Evolutionary conservation across 805 yeast species (phyloP), one percentile per base, ranked within the genome.

Genomic region (Saccharomyces mikatae): DNA sequence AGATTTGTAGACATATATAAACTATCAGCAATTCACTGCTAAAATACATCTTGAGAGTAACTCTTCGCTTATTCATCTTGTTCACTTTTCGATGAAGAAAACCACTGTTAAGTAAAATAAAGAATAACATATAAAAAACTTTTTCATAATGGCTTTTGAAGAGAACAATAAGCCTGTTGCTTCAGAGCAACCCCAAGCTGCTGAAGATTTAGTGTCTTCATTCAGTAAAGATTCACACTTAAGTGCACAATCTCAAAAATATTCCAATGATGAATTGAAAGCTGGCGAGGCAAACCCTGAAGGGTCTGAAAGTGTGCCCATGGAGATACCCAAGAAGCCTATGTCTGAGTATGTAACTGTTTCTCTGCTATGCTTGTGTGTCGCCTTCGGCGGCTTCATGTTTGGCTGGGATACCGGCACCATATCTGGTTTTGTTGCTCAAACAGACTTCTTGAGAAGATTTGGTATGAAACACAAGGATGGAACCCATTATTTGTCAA

Each of bases 381-480:
- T 57, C 21, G 60, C 60, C 22, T 57, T 57, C 30, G 60, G 60
- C 53, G 66, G 66, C 28, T 62, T 58, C 46, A 83, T 83, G 47
- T 84, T 82, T 60, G 89, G 89, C 60, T 84, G 84, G 78, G 90
- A 84, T 72, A 84, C 89, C 47, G 90, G 89, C 76, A 84, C 89
- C 59, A 83, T 68, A 80, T 86, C 41, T 86, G 89, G 61, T 59
- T 82, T 84, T 62, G 85, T 83, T 52, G 79, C 80, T 65, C 68
- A 67, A 69, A 61, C 78, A 24, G 86, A 83, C 64, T 84, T 77
- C 68, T 64, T 68, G 49, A 56, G 64, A 41, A 74, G 87, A 67
- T 84, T 84, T 61, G 89, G 88, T 66, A 74, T 76, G 57, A 17
- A 62, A 6, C 59, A 71, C 54, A 61, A 50, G 14, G 54, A 64